Evolutionary conservation across 2,329 filamentous ascomycete genomes (phyloP).

Genomic region (Sclerotinia borealis): DNA sequence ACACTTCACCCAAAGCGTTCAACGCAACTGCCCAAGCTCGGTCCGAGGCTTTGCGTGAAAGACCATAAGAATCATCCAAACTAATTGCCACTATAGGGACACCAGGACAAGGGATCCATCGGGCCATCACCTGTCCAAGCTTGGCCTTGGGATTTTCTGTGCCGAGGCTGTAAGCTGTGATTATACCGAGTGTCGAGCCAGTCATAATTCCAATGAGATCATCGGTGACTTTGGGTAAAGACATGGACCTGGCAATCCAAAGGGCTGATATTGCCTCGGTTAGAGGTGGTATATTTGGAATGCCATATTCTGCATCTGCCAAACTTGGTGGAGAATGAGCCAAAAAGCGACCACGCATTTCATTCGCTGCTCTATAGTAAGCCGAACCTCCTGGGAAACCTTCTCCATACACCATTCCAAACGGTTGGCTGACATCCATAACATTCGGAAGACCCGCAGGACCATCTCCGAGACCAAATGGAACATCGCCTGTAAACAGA

Average conservation of each 20-base stretch:
- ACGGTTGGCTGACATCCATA: conserved; percentile 84
- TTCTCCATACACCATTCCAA: conserved; percentile 79
- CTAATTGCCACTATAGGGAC: conserved; percentile 82
- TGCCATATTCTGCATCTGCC: conserved; percentile 60
- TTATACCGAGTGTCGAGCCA: conserved; percentile 75
- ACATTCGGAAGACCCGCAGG: conserved; percentile 75
- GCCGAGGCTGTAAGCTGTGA: conserved; percentile 76
- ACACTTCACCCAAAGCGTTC: conserved; percentile 89
- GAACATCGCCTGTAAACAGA: conserved; percentile 63
- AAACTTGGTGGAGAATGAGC: conserved; percentile 54
- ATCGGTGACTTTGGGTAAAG: conserved; percentile 65
- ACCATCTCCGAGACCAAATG: conserved; percentile 73
- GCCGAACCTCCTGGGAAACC: conserved; percentile 76
- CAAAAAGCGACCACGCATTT: conserved; percentile 72
- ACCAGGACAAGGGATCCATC: conserved; percentile 86
- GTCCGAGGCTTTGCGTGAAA: conserved; percentile 59
- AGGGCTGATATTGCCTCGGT: conserved; percentile 69
- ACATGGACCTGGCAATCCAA: conserved; percentile 82
- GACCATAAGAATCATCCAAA: conserved; percentile 76
- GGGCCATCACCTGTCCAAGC: conserved; percentile 74
- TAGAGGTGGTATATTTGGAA: conserved; percentile 67
- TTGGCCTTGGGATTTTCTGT: conserved; percentile 45
- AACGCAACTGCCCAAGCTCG: conserved; percentile 89
- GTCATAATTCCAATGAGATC: conserved; percentile 76
- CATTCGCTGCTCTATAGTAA: conserved; percentile 69